Evolutionary conservation across 257 asterid species (phyloP), one percentile per base, ranked within the genome.

Genomic region (Jaltomata sinuosa): DNA sequence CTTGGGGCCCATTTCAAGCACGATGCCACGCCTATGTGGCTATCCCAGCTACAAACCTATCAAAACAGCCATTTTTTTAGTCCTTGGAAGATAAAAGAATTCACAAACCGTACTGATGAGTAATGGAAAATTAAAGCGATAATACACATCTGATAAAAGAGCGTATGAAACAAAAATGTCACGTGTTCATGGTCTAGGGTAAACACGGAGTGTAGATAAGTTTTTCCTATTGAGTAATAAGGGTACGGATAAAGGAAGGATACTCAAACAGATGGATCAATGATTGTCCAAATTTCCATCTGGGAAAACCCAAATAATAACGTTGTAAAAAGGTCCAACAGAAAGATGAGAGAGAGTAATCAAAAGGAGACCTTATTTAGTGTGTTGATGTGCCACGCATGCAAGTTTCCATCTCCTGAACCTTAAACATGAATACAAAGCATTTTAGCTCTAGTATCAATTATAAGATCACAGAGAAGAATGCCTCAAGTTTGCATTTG

Each of bases 1-100:
- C 95, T 94, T 3, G 98, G 98, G 8, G 98, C 97, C 99, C 99
- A 97, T 87, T 86, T 97, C 82, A 97, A 87, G 90, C 98, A 94
- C 22, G 95, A 84, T 6, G 95, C 85, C 22, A 90, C 92, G 2
- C 99, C 98, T 71, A 93, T 89, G 91, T 91, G 82, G 92, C 94
- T 94, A 53, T 97, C 98, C 93, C 95, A 88, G n/a, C 89, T 82
- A 7, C 93, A 94, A 83, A 93, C 92, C 98, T 97, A 88, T 57
- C 16, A 54, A 86, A 32, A 54, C 36, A 61, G 71, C 42, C 69
- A 42, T 81, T n/a, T 25, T 50, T 31, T 50, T 42, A 69, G 22
- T n/a, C 45, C 8, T 50, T 27, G 83, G 21, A 36, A 69, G 14
- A 71, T 25, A 54, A 64, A 27, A 36, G 38, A 83, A 27, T 45